Base-by-base conservation (phyloP, 208 protist species). In the Acanthamoeba triangularis region DNA sequence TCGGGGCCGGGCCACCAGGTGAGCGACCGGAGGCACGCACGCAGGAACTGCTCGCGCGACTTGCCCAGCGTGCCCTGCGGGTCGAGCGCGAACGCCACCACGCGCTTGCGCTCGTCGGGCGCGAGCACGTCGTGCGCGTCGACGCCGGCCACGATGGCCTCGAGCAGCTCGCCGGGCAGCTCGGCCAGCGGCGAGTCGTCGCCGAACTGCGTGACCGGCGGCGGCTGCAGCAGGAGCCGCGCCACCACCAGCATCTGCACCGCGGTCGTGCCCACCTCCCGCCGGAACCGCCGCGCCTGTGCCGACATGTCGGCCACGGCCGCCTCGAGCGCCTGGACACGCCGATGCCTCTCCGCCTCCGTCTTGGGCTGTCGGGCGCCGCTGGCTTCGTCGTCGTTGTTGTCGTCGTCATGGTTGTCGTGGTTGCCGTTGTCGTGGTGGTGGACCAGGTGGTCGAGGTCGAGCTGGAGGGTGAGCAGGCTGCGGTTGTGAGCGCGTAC, bases 31-130 rank as follows among this genome's bases (percentile, higher is more conserved):
- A 87, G 1, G 78, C 78, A 87, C 78, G 37, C 44, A 7, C 78
- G 78, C 16, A 87, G 78, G 47, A 87, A 87, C 78, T 87, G 47
- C 47, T 87, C 47, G n/a, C 78, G 37, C 44, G 78, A 35, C 78
- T 61, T 87, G 78, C 78, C 78, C 78, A n/a, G 3, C 6, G 44
- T 59, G 49, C 78, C 47, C n/a, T 28, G 23, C 47, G 5, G 13
- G 49, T 87, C 47, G 28, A 87, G 25, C 16, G 78, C 78, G n/a
- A 23, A 59, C n/a, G 37, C 78, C 78, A 87, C 3, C 16, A 87
- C 47, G 18, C 78, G 37, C n/a, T 28, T 20, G 28, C 78, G 37
- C 78, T 87, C 78, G 0, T 61, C 78, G 28, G 25, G 4, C 1
- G 1, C 41, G 7, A 87, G 47, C 37, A 87, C 47, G 28, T 59